phyloP scores from a whole-genome alignment of 169 alveolate genomes.

The Plasmodium blacklocki region DNA sequence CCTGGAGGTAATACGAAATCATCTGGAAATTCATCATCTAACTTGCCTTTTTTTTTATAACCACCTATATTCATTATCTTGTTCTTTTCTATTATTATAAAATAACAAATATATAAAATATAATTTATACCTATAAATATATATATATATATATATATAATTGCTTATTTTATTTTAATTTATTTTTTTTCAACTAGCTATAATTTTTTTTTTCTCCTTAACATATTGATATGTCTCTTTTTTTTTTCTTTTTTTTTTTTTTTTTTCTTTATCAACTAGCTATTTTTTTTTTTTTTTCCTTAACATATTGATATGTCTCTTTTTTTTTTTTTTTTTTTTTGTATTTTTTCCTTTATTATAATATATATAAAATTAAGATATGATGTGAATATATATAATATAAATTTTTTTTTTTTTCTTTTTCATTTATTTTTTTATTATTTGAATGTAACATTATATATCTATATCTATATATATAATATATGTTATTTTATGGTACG shows the following conservation, averaged over 20 bases:
- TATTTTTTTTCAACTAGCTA: background rate
- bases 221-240: background rate
- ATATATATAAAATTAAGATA: too few relatives aligned
- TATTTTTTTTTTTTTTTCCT: background rate
- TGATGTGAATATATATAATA: too few relatives aligned
- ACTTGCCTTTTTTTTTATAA: constrained; percentile 65
- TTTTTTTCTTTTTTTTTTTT: background rate
- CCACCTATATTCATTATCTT: constrained; percentile 22
- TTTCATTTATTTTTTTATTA: too few relatives aligned
- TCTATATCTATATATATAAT: too few relatives aligned
- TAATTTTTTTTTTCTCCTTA: background rate
- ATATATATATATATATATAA: background rate
- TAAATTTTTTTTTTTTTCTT: too few relatives aligned
- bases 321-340: background rate
- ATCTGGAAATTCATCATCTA: constrained; percentile 77
- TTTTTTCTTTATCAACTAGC: background rate
- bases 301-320: too few relatives aligned
- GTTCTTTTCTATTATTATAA: too few relatives aligned
- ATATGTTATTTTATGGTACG: too few relatives aligned
- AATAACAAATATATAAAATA: background rate
- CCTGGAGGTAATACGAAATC: constrained; percentile 87
- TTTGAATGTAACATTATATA: too few relatives aligned
- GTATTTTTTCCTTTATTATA: background rate
- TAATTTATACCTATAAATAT: background rate
- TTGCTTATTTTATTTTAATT: constrained; percentile 8